Percentiles rank a stretch among this genome's conserved stretches.
Evolutionary conservation across 2,329 filamentous ascomycete genomes (phyloP).

Genomic region (Decorospora gaudefroyi): DNA sequence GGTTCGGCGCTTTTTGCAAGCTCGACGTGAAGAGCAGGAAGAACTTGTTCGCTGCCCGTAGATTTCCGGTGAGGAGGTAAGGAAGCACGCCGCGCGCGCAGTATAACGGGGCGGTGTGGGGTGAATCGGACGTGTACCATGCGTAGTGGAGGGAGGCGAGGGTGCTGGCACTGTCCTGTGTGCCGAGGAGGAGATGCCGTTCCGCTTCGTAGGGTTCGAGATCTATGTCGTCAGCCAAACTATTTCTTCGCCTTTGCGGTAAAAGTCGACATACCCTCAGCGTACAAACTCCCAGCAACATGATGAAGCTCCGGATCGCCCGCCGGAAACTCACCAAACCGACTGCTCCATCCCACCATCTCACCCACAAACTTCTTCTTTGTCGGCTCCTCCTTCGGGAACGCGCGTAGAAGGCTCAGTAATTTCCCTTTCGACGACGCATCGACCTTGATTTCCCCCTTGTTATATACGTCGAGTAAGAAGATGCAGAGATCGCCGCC

Average conservation of each 20-base stretch:
- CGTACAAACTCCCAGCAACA: slow-evolving; percentile 83
- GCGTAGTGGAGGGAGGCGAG: slow-evolving; percentile 84
- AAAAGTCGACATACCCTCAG: slow-evolving; percentile 61
- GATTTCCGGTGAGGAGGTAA: slow-evolving; percentile 87
- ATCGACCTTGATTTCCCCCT: slow-evolving; percentile 79
- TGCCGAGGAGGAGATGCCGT: slow-evolving; percentile 84
- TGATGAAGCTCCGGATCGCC: slow-evolving; percentile 96
- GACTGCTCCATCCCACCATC: slow-evolving; percentile 86
- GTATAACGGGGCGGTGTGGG: slow-evolving; percentile 85
- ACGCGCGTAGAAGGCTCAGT: slow-evolving; percentile 77
- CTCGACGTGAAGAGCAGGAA: slow-evolving; percentile 75
- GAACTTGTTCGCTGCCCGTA: slow-evolving; percentile 83
- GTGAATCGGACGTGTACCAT: slow-evolving; percentile 89
- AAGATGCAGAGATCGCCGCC: slow-evolving; percentile 88
- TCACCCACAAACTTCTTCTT: slow-evolving; percentile 91
- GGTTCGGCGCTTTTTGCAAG: slow-evolving; percentile 64
- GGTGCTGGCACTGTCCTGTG: slow-evolving; percentile 80
- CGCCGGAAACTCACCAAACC: slow-evolving; percentile 82
- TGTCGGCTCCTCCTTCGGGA: slow-evolving; percentile 81
- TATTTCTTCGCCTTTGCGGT: not conserved
- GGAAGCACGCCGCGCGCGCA: slow-evolving; percentile 85
- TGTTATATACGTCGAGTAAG: slow-evolving; percentile 87
- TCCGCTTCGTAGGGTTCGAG: slow-evolving; percentile 93
- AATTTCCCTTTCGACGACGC: slow-evolving; percentile 73
- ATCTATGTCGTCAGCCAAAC: slow-evolving; percentile 55